Evolutionary conservation across 2,329 filamentous ascomycete genomes (phyloP).

Genomic region (Hymenoscyphus fraxineus): DNA sequence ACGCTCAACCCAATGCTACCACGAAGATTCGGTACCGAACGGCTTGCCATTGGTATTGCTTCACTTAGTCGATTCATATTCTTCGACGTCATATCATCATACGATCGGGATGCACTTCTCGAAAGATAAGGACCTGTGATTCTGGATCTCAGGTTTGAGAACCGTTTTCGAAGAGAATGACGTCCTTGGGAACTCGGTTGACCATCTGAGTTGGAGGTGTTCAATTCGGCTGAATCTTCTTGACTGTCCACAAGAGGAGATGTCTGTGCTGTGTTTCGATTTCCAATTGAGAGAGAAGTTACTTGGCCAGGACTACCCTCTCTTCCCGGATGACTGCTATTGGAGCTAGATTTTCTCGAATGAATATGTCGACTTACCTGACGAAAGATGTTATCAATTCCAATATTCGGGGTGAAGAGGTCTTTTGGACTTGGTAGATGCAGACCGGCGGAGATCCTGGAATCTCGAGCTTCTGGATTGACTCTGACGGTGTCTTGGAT

Average conservation of each 20-base stretch:
- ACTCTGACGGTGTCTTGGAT: constrained; percentile 30
- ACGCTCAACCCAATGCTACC: constrained; percentile 12
- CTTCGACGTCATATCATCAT: constrained; percentile 31
- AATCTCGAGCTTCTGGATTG: constrained; percentile 24
- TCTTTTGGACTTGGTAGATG: constrained; percentile 31
- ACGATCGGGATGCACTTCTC: constrained; percentile 27
- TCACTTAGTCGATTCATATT: constrained; percentile 15
- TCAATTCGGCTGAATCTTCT: constrained; percentile 26
- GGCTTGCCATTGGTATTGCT: constrained; percentile 14
- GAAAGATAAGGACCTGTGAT: constrained; percentile 27
- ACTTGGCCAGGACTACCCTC: constrained; percentile 11
- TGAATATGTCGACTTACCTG: constrained; percentile 30
- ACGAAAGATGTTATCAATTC: constrained; percentile 32
- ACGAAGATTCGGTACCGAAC: constrained; percentile 25
- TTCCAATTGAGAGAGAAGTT: not conserved
- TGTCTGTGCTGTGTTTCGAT: not conserved
- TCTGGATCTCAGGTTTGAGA: constrained; percentile 29
- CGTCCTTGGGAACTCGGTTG: constrained; percentile 17
- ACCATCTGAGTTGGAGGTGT: constrained; percentile 39
- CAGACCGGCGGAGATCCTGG: constrained; percentile 22
- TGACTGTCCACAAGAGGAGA: constrained; percentile 12
- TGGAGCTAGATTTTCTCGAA: constrained; percentile 25
- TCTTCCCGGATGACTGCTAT: constrained; percentile 17
- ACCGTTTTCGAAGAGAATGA: constrained; percentile 27
- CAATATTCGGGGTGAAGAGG: constrained; percentile 31